Conservation (phyloP, 2,329 filamentous ascomycete species). For the Sphaerulina vaccinii region DNA sequence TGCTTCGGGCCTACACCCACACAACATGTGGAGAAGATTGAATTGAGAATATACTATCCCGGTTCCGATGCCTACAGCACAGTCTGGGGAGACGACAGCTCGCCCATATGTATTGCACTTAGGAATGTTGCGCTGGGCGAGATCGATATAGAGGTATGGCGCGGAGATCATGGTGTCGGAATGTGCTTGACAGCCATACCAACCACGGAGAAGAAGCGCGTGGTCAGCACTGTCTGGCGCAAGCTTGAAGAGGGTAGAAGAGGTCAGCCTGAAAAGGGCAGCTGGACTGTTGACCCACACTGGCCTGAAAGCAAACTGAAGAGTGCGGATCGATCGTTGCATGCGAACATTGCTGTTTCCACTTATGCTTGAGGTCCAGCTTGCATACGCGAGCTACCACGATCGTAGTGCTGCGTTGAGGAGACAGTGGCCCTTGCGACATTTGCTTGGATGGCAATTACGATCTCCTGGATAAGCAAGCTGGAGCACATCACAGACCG, state of each 20-base stretch:
- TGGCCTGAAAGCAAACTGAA: constrained; percentile 32
- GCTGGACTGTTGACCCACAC: constrained; percentile 33
- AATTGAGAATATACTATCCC: constrained; percentile 43
- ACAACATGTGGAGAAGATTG: constrained; percentile 35
- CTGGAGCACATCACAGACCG: no score
- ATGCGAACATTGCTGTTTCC: constrained; percentile 10
- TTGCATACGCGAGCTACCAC: neutral
- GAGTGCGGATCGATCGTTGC: neutral
- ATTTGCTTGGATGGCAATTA: no score
- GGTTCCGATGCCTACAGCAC: constrained; percentile 39
- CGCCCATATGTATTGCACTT: constrained; percentile 40
- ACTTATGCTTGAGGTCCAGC: neutral
- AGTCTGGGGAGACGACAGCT: constrained; percentile 42
- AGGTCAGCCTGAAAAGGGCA: constrained; percentile 30
- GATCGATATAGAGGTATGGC: constrained; percentile 39
- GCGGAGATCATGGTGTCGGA: constrained; percentile 36
- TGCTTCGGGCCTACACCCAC: constrained; percentile 33
- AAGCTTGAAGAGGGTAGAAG: constrained; percentile 31
- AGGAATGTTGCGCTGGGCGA: constrained; percentile 40
- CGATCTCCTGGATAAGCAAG: no score
- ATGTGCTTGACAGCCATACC: constrained; percentile 31
- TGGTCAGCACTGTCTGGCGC: constrained; percentile 36
- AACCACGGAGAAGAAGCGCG: constrained; percentile 21
- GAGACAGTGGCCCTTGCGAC: no score
- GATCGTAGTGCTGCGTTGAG: no score